phyloP scores from a whole-genome alignment of 225 moss, liverwort and hornwort species.

The Sphagnum tenellum region DNA sequence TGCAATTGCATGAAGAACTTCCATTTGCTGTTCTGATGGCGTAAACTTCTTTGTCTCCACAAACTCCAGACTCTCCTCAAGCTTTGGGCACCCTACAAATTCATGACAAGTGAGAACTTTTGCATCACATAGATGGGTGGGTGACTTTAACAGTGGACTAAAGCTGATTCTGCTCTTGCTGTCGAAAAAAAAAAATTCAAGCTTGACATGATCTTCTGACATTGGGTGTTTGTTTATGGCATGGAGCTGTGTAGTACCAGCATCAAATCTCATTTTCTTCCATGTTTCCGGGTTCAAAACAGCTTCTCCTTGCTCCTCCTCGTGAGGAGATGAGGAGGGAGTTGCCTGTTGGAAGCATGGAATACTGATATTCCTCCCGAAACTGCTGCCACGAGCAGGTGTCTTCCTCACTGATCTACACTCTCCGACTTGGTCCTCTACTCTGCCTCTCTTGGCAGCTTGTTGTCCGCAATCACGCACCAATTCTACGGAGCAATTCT shows the following conservation, averaged over 20 bases:
- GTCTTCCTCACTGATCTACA: slow-evolving; percentile 77
- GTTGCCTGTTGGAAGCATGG: slow-evolving; percentile 4
- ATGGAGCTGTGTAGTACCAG: neutral
- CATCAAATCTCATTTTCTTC: slow-evolving; percentile 12
- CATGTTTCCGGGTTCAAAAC: slow-evolving; percentile 11
- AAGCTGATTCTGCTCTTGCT: no score
- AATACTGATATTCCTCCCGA: slow-evolving; percentile 16
- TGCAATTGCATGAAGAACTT: slow-evolving; percentile 60
- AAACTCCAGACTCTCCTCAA: slow-evolving; percentile 7
- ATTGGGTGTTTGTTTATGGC: neutral
- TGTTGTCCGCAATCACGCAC: neutral
- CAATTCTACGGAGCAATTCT: no score
- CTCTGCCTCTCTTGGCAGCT: neutral
- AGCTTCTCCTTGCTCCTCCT: slow-evolving; percentile 1
- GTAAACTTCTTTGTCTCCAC: slow-evolving; percentile 9
- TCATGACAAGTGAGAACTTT: neutral
- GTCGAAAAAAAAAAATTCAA: slow-evolving; percentile 1
- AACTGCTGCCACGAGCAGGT: slow-evolving; percentile 48
- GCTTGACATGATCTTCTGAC: slow-evolving; percentile 7
- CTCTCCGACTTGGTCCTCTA: slow-evolving; percentile 32
- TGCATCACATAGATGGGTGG: no score
- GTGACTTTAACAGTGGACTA: no score
- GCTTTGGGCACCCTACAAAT: neutral
- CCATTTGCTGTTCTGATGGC: slow-evolving; percentile 55
- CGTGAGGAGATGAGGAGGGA: no score